A percentile compares a stretch with the other conserved stretches of the same genome.
Conservation (phyloP, 176 grass and related monocot genomes). For the Triticum dicoccoides region DNA sequence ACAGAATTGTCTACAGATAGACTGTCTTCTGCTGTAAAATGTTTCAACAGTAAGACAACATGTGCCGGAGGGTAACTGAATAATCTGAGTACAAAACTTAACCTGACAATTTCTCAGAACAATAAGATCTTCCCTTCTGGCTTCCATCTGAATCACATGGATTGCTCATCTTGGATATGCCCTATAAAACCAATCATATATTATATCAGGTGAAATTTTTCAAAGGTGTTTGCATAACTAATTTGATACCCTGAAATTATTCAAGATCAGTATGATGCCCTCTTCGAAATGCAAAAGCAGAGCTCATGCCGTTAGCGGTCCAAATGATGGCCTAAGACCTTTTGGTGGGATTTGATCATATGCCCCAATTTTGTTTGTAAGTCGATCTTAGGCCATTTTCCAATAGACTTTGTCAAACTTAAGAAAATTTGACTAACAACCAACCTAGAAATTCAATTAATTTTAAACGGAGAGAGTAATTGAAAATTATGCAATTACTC, state of each 20-base stretch:
- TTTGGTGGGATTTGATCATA: too few species aligned
- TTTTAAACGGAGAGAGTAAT: too few species aligned
- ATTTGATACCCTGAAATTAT: not conserved
- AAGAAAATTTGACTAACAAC: too few species aligned
- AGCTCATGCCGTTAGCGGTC: too few species aligned
- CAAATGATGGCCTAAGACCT: too few species aligned
- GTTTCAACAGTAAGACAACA: not conserved
- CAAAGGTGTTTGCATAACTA: not conserved
- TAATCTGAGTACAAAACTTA: not conserved
- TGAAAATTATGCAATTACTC: too few species aligned
- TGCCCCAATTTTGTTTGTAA: too few species aligned
- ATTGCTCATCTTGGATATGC: not conserved
- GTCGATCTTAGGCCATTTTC: too few species aligned
- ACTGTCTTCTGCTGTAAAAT: not conserved
- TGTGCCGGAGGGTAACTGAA: not conserved
- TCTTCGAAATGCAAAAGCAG: too few species aligned
- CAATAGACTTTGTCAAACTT: too few species aligned
- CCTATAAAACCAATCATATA: not conserved
- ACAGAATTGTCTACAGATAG: not conserved
- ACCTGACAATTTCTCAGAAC: constrained; percentile 36
- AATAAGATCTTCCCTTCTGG: not conserved
- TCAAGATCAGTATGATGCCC: not conserved
- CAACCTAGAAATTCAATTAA: too few species aligned
- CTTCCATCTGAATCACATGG: not conserved
- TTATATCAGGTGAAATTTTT: not conserved